Conservation (phyloP, 139 green algal genomes). For the Pycnococcus provasolii region DNA sequence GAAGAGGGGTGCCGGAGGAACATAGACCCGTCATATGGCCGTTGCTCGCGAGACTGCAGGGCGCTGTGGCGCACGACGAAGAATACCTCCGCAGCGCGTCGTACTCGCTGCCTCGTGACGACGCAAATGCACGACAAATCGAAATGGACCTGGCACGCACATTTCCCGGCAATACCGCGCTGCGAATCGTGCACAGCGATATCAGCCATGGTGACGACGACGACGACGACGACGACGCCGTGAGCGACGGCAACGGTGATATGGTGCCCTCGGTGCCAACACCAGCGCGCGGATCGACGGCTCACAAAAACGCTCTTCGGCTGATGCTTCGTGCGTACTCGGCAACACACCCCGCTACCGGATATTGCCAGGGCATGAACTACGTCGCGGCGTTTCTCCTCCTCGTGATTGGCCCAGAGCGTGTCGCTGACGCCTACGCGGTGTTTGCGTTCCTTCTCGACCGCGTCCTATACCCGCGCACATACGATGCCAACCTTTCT, state of each 20-base stretch:
- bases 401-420: constrained; percentile 11
- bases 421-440: no score
- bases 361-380: constrained; percentile 33
- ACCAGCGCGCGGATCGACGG: background rate
- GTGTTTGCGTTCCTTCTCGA: no score
- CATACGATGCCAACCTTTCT: no score
- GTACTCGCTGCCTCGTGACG: background rate
- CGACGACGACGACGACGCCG: background rate
- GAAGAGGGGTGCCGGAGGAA: constrained; percentile 7
- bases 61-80: constrained; percentile 1
- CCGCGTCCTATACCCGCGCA: no score
- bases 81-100: background rate
- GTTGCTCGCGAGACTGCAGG: background rate
- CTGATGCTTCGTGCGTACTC: constrained; percentile 19
- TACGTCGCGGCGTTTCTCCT: constrained; percentile 28
- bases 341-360: constrained; percentile 6
- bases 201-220: background rate
- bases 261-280: background rate
- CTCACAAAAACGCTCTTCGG: background rate
- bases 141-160: constrained; percentile 15
- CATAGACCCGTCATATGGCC: background rate
- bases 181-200: no score
- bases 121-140: constrained; percentile 1
- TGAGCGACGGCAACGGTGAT: background rate
- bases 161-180: constrained; percentile 1